Evolutionary conservation across 345 rosid species (phyloP).

Genomic region (Salix purpurea): DNA sequence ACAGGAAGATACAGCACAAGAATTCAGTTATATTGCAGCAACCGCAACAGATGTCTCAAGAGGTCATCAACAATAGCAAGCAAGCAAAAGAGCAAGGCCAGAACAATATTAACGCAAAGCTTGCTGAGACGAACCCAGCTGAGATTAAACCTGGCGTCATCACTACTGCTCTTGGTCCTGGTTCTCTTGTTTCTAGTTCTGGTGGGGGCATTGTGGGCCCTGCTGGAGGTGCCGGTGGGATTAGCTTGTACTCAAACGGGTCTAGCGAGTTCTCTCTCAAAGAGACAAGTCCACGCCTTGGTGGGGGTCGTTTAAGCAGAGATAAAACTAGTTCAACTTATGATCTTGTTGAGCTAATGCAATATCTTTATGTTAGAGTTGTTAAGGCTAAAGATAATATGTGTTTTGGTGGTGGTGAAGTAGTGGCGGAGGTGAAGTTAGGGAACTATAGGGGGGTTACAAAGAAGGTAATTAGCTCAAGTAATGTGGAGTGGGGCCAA

Average conservation of each 20-base stretch:
- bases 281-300: slow-evolving; percentile 66
- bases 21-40: slow-evolving; percentile 34
- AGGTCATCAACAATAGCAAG: slow-evolving; percentile 23
- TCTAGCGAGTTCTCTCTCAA: slow-evolving; percentile 56
- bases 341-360: slow-evolving; percentile 81
- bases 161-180: slow-evolving; percentile 37
- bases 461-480: slow-evolving; percentile 35
- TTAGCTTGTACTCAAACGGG: slow-evolving; percentile 25
- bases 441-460: slow-evolving; percentile 71
- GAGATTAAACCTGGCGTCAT: slow-evolving; percentile 53
- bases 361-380: slow-evolving; percentile 60
- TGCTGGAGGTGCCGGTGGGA: slow-evolving; percentile 14
- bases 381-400: slow-evolving; percentile 48
- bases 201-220: not conserved
- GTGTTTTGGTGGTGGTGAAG: slow-evolving; percentile 42
- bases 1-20: slow-evolving; percentile 49
- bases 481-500: slow-evolving; percentile 53
- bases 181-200: slow-evolving; percentile 10
- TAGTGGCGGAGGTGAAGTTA: slow-evolving; percentile 56
- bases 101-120: slow-evolving; percentile 25
- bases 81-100: slow-evolving; percentile 31
- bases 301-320: slow-evolving; percentile 51
- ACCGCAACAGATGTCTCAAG: slow-evolving; percentile 30
- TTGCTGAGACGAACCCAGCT: slow-evolving; percentile 40
- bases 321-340: slow-evolving; percentile 66